Evolutionary conservation across 2,329 filamentous ascomycete genomes (phyloP).

Genomic region (Fusarium sp.): DNA sequence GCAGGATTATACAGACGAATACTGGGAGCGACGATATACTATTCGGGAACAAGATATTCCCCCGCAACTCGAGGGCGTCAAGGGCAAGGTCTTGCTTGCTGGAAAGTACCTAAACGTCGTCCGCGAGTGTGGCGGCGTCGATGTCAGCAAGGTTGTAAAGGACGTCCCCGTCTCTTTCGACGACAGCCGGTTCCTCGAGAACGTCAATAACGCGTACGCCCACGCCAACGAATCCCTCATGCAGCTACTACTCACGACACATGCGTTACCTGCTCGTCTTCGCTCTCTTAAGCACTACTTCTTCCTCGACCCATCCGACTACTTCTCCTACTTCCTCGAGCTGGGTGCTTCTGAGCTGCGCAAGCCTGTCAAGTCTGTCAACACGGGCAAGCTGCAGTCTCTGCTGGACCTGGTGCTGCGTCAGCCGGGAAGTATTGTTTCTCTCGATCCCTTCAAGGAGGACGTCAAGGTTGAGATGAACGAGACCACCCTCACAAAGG

Average conservation of each 20-base stretch:
- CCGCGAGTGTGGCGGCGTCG: conserved; percentile 94
- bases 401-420: conserved; percentile 94
- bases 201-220: conserved; percentile 94
- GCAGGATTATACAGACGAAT: conserved; percentile 98
- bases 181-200: conserved; percentile 91
- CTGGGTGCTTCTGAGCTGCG: conserved; percentile 89
- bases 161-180: conserved; percentile 95
- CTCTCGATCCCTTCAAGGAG: conserved; percentile 96
- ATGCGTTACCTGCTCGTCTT: conserved; percentile 87
- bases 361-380: conserved; percentile 89
- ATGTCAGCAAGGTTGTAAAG: conserved; percentile 87
- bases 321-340: conserved; percentile 98
- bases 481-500: conserved; percentile 90
- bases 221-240: conserved; percentile 95
- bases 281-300: conserved; percentile 98
- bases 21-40: conserved; percentile 98
- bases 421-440: conserved; percentile 94
- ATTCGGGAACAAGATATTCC: conserved; percentile 92
- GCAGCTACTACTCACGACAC: conserved; percentile 90
- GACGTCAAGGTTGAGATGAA: conserved; percentile 99
- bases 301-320: conserved; percentile 97
- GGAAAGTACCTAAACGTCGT: conserved; percentile 99
- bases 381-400: conserved; percentile 92
- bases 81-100: conserved; percentile 93
- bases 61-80: conserved; percentile 89